Base-by-base conservation (phyloP, 306 rosid species). In the Castanospermum australe region DNA sequence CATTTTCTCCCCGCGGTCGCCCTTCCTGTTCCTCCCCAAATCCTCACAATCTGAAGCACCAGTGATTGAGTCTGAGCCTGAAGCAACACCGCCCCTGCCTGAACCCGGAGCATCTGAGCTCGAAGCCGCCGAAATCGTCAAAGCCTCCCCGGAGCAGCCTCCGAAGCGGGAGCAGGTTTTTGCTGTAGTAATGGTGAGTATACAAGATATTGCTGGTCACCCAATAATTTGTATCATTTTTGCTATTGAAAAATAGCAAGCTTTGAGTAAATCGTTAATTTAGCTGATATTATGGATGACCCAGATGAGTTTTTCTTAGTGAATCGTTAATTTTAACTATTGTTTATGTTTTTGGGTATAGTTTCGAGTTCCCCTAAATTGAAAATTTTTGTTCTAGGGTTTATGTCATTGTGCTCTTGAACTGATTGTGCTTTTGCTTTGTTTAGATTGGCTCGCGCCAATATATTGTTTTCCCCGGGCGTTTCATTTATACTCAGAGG, bases 401-500 rank as follows among this genome's bases (percentile, higher is more conserved):
- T 61, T 47, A 21, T 59, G 42, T 61, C 69, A 66, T 47, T 65
- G 51, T 55, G 51, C 21, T 82, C 61, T 69, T 81, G 65, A 68
- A 6, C 61, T 72, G 32, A 75, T 62, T 11, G 38, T 60, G 8
- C 22, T 44, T 82, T 8, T 48, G 63, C 15, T 25, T 71, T 85
- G 73, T 68, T 38, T 75, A 94, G 99, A 57, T 95, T 66, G 99
- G 99, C 30, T 82, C 87, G 38, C 96, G 97, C 17, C 99, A 95
- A 25, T 95, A 91, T 79, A 95, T 95, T 66, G 99, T 95, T 61
- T 89, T 93, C 78, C 98, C 99, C 7, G 99, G 99, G 41, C 93
- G 99, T 14, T 90, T 67, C 79, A 76, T 95, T 8, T 70, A 82
- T 75, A 90, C 90, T 41, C 99, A 95, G 89, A 87, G 97, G 83